These are phyloP conservation scores for Penicillium italicum DNA, from an alignment of 2,329 filamentous ascomycete genomes.

Conservation along the genomic window DNA sequence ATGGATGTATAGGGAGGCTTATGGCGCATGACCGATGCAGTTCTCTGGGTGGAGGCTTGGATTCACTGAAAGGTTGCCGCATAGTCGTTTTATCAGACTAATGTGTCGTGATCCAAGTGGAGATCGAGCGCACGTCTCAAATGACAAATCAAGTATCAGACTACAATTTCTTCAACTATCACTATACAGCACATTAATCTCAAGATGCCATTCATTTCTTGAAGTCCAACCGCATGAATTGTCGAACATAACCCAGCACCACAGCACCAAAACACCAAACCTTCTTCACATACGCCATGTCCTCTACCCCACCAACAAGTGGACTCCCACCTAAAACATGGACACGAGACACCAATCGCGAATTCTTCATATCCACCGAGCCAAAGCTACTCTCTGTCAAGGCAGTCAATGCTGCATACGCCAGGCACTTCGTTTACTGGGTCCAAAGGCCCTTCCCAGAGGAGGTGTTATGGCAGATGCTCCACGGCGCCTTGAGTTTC, in stretches of 20 bases:
- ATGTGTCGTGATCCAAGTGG: not conserved
- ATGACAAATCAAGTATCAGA: not conserved
- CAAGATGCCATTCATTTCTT: not conserved
- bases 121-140: not conserved
- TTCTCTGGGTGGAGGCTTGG: slow-evolving; percentile 17
- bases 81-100: not conserved
- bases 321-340: slow-evolving; percentile 15
- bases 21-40: slow-evolving; percentile 24
- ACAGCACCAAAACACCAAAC: no score
- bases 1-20: slow-evolving; percentile 22
- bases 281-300: slow-evolving; percentile 7
- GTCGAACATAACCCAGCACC: not conserved
- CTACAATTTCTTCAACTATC: not conserved
- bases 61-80: not conserved
- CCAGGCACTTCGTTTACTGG: slow-evolving; percentile 19
- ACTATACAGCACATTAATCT: not conserved
- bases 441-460: slow-evolving; percentile 13
- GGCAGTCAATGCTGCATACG: slow-evolving; percentile 21
- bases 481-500: slow-evolving; percentile 20
- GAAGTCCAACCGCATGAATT: not conserved
- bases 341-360: slow-evolving; percentile 12
- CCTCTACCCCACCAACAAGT: slow-evolving; percentile 14
- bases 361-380: slow-evolving; percentile 21
- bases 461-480: slow-evolving; percentile 20
- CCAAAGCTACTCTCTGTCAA: slow-evolving; percentile 16